Evolutionary conservation across 306 rosid species (phyloP), one percentile per base, ranked within the genome.

Genomic region (Begonia fuchsioides): DNA sequence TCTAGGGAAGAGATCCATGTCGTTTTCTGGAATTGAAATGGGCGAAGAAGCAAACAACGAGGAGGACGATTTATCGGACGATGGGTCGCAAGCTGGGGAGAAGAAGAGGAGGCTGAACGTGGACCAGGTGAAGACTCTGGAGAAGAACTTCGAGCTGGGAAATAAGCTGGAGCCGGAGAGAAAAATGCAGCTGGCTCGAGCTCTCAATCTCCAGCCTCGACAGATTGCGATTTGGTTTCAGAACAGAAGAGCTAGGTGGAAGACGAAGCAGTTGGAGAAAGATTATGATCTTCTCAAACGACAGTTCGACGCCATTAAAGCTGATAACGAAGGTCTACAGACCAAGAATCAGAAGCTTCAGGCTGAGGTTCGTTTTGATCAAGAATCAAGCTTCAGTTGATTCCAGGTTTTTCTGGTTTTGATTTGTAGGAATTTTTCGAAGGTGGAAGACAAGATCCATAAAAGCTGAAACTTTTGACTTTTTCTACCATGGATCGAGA

Each of bases 101-200:
- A 86, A 86, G 73, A 86, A 86, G 72, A 74, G 94, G 59, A 82
- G 96, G 67, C 83, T 86, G 1, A 86, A 77, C 77, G 74, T 77
- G 71, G 96, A 86, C 44, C 96, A 86, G 39, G 96, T 86, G 65
- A 86, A 82, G 73, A 72, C 90, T 47, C 96, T 86, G 43, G 96
- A 86, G 82, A 86, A 86, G 71, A 86, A 83, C 70, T 86, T 86
- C 53, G 96, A 86, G 74, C 59, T 86, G 55, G 96, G 96, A 1
- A 86, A 86, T 39, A 86, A 86, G 74, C 96, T 86, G 57, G 96
- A 86, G 44, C 96, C 96, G 26, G 96, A 86, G 76, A 86, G 96
- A 58, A 86, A 86, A 82, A 68, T 86, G 96, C 96, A 86, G 64
- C 53, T 86, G 41, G 94, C 96, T 46, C 76, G 96, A 63, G 83